Evolutionary conservation across 768 basidiomycete genomes (phyloP), one percentile per base, ranked within the genome.

Genomic region (Crassisporium funariophilum): DNA sequence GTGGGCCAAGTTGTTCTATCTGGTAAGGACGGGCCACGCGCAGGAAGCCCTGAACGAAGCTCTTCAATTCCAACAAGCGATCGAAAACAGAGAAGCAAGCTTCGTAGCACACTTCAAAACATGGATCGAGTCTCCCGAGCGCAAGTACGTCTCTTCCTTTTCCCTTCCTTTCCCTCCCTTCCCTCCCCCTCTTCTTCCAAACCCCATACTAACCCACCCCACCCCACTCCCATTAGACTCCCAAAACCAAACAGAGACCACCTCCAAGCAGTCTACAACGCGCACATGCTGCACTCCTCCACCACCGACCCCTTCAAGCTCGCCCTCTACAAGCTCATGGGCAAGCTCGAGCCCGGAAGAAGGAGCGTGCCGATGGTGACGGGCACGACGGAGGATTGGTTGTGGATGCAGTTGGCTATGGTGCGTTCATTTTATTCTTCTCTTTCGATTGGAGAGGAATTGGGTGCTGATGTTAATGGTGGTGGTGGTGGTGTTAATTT

Each of bases 331-430:
- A 98, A 97, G 65, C 73, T 99, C 25, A 88, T 98, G 76, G 95
- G 93, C 35, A 89, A 89, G 57, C 79, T 95, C 42, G 97, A 99
- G 56, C 83, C 92, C 1, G 68, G 79, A 4, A 76, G 89, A 46
- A 78, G 93, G 38, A 87, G 82, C 57, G 84, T 95, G 2, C 79
- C 83, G 4, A 81, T 84, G 31, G 92, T 98, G 4, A 98, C 94
- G 0, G 79, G 80, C 7, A 95, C 94, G 1, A 94, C 91, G 2
- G 97, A 98, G 63, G 97, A 99, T 66, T 99, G 95, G 95, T 73
- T 98, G 25, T 99, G 95, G 95, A 86, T 95, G 74, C 95, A 99
- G 69, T 77, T 98, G 11, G 78, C 86, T 1, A 88, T 98, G 82
- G 89, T n/a, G n/a, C n/a, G n/a, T n/a, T n/a, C n/a, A n/a, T n/a